A percentile compares a stretch with the other conserved stretches of the same genome.
Evolutionary conservation across 192 early-diverging fungal species (phyloP).

Genomic region (Gryganskiella cystojenkinii): DNA sequence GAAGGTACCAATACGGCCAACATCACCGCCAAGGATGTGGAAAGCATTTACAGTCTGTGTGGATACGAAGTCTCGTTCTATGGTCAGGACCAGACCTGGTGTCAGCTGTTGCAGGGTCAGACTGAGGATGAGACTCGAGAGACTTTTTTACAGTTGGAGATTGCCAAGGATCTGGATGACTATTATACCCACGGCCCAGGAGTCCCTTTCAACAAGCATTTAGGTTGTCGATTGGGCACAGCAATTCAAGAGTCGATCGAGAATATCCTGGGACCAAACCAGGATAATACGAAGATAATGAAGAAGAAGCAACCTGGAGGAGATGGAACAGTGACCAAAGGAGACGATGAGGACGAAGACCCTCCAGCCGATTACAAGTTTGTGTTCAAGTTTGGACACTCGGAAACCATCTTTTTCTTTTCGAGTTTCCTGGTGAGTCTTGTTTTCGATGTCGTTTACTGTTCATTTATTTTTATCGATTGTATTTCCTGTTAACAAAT

Average conservation of each 20-base stretch:
- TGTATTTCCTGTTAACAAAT: background rate
- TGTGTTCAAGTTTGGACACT: conserved; percentile 44
- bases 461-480: background rate
- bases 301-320: background rate
- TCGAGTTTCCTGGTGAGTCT: conserved; percentile 33
- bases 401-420: conserved; percentile 43
- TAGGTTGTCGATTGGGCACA: conserved; percentile 32
- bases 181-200: conserved; percentile 41
- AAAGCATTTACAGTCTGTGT: conserved; percentile 25
- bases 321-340: too few relatives aligned
- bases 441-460: background rate
- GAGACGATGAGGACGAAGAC: conserved; percentile 15
- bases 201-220: conserved; percentile 40
- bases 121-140: background rate
- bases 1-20: conserved; percentile 1
- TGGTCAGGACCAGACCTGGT: conserved; percentile 41
- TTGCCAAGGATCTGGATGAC: conserved; percentile 24
- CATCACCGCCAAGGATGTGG: conserved; percentile 26
- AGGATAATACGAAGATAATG: background rate
- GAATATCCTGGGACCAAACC: background rate
- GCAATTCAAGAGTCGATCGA: conserved; percentile 15
- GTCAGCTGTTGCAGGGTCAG: conserved; percentile 11
- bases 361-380: background rate
- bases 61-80: conserved; percentile 33
- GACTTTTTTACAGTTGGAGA: conserved; percentile 25